Conservation (phyloP, 768 basidiomycete species). For the Mycena rebaudengoi region DNA sequence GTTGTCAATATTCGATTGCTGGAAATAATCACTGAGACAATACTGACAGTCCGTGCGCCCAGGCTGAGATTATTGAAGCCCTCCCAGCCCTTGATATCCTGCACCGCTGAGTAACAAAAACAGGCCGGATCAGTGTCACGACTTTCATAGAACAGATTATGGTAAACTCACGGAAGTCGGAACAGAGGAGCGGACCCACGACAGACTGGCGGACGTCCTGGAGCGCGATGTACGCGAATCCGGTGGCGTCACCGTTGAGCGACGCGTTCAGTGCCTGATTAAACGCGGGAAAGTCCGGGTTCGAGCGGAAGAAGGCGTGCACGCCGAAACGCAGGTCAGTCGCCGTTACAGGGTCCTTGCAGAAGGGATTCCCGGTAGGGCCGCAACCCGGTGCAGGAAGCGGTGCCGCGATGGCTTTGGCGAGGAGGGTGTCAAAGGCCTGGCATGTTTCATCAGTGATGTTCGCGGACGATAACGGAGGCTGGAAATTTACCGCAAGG, state of each 20-base stretch:
- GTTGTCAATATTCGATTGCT: neutral
- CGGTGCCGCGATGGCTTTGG: neutral
- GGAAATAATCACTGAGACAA: neutral
- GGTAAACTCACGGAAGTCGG: constrained; percentile 14
- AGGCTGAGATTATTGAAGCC: constrained; percentile 7
- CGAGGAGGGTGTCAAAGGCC: constrained; percentile 20
- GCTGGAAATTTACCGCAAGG: constrained; percentile 44
- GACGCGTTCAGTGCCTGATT: constrained; percentile 13
- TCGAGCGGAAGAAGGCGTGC: neutral
- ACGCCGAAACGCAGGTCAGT: constrained; percentile 11
- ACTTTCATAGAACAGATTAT: neutral
- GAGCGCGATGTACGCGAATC: constrained; percentile 8
- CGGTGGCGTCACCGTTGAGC: constrained; percentile 17
- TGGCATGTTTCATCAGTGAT: neutral
- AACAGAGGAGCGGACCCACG: constrained; percentile 10
- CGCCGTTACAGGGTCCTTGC: constrained; percentile 16
- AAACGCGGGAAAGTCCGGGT: constrained; percentile 20
- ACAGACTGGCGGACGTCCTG: constrained; percentile 16
- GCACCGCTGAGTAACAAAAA: neutral
- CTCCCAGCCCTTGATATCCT: constrained; percentile 3
- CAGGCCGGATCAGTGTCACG: too few relatives aligned
- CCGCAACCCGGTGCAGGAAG: constrained; percentile 19
- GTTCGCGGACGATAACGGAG: neutral
- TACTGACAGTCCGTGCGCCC: constrained; percentile 1
- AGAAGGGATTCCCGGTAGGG: constrained; percentile 6